A percentile compares a stretch with the other conserved stretches of the same genome.
phyloP scores from a whole-genome alignment of 1,139 yeast genomes.

The Magnusiomyces tetraspermus region DNA sequence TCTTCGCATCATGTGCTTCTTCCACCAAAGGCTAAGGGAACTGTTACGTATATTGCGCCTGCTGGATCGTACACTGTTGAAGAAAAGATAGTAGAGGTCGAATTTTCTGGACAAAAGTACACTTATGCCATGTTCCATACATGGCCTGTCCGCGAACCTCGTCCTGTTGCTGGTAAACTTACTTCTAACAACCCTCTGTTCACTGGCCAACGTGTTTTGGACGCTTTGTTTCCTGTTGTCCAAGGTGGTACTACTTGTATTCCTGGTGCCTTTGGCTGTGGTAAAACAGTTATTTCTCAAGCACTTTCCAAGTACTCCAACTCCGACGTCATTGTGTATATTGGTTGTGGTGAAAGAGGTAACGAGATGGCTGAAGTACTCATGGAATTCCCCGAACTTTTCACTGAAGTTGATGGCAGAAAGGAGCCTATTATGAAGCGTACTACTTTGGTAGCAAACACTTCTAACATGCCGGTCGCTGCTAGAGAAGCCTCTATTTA shows the following conservation, averaged over 20 bases:
- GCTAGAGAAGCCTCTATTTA: constrained; percentile 99
- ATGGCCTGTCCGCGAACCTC: constrained; percentile 99
- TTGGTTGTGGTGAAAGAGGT: constrained; percentile 93
- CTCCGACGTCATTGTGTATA: constrained; percentile 91
- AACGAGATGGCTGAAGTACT: constrained; percentile 99
- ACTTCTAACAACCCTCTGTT: constrained; percentile 90
- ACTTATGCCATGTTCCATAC: constrained; percentile 92
- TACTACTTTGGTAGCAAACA: constrained; percentile 95
- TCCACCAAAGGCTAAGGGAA: constrained; percentile 99
- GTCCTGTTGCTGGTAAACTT: constrained; percentile 92
- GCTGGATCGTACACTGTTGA: constrained; percentile 87
- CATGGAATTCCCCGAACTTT: constrained; percentile 98
- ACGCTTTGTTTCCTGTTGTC: constrained; percentile 95
- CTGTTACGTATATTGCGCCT: constrained; percentile 79
- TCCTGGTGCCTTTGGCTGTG: constrained; percentile 99
- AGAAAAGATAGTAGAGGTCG: constrained; percentile 83
- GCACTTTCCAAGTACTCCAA: constrained; percentile 93
- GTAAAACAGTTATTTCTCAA: constrained; percentile 97
- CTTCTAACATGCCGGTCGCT: constrained; percentile 99
- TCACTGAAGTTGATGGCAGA: constrained; percentile 80
- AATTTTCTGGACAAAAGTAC: constrained; percentile 78
- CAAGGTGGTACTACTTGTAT: constrained; percentile 99
- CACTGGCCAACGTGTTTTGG: constrained; percentile 98
- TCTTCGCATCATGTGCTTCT: constrained; percentile 87
- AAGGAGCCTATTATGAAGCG: constrained; percentile 99